Evolutionary conservation across 805 yeast species (phyloP), one percentile per base, ranked within the genome.

Genomic region (Suhomyces vadensis): DNA sequence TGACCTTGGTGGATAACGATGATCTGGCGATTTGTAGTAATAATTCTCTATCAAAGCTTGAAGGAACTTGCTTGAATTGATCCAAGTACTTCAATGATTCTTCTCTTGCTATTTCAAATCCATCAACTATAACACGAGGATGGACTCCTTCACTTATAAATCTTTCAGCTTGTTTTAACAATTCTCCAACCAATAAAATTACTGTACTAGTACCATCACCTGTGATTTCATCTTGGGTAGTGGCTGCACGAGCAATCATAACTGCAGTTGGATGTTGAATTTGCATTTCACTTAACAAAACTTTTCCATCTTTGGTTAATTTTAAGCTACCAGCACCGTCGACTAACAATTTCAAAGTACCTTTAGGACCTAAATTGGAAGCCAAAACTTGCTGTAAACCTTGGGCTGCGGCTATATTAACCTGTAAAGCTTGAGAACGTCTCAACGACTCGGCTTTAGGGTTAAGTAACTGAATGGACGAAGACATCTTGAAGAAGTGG

Each of bases 171-270:
- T 94, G 98, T 63, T 87, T 88, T 63, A 94, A 77, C 49, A 94
- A 73, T 65, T 92, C 97, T 44, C 99, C 99, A 35, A 94, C 99
- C 43, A 91, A 77, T 50, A 95, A 75, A 36, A 91, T 92, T 43
- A 94, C 99, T 1, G 97, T 86, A 5, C 98, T 92, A 43, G 99
- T 94, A 52, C 99, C 99, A 67, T 94, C 99, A 40, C 99, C 99
- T n/a, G 98, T 87, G 61, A 94, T 89, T 67, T 94, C 99, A 65
- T 94, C 99, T 69, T 94, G 99, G 0, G 99, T 97, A 37, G 96
- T 82, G 39, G 99, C 99, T 10, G 98, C 99, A 53, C 98, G 79
- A 2, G 99, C 96, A 52, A 71, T 71, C 75, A 71, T 71, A 35
- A 73, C 75, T 1, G 77, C 77, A 5, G 77, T 73, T 8, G 77